Percentiles rank a stretch among this genome's conserved stretches.
Conservation (phyloP, 495 filamentous ascomycete genomes). For the Hypoxylon perforatum region DNA sequence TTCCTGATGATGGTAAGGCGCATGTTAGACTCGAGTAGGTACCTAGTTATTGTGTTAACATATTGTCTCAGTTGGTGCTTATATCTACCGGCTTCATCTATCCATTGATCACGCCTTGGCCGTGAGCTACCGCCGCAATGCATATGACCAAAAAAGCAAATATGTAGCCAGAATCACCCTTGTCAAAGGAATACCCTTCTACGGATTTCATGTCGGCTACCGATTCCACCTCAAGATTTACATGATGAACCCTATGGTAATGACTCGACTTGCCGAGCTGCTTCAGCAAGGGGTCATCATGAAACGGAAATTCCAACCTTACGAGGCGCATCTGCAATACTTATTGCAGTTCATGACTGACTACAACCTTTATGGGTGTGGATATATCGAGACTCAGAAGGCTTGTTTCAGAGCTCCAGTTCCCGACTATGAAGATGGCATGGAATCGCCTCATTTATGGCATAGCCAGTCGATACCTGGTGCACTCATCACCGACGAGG, state of each 20-base stretch:
- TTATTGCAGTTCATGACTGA: conserved; percentile 97
- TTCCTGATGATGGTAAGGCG: conserved; percentile 69
- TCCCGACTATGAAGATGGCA: conserved; percentile 69
- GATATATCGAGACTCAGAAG: conserved; percentile 72
- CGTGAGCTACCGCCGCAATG: conserved; percentile 80
- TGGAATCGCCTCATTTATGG: conserved; percentile 75
- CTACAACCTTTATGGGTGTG: conserved; percentile 95
- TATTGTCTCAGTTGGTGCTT: conserved; percentile 72
- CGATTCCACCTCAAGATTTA: conserved; percentile 94
- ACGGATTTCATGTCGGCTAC: conserved; percentile 94
- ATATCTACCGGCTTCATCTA: conserved; percentile 76
- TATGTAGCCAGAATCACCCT: conserved; percentile 92
- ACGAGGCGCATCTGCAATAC: conserved; percentile 92
- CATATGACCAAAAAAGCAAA: conserved; percentile 69
- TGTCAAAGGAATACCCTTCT: conserved; percentile 94
- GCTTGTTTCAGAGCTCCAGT: conserved; percentile 80
- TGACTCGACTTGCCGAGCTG: conserved; percentile 84
- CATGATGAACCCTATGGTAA: conserved; percentile 83
- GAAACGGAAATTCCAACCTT: conserved; percentile 85
- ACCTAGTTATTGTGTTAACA: conserved; percentile 14
- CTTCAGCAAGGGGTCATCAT: conserved; percentile 87
- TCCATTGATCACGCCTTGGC: conserved; percentile 89
- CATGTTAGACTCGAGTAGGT: conserved; percentile 1
- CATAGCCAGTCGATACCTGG: conserved; percentile 71
- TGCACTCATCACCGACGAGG: conserved; percentile 67